Percentiles rank a stretch among this genome's conserved stretches.
Evolutionary conservation across 1,284 basidiomycete genomes (phyloP).

Genomic region (Irpex sp.): DNA sequence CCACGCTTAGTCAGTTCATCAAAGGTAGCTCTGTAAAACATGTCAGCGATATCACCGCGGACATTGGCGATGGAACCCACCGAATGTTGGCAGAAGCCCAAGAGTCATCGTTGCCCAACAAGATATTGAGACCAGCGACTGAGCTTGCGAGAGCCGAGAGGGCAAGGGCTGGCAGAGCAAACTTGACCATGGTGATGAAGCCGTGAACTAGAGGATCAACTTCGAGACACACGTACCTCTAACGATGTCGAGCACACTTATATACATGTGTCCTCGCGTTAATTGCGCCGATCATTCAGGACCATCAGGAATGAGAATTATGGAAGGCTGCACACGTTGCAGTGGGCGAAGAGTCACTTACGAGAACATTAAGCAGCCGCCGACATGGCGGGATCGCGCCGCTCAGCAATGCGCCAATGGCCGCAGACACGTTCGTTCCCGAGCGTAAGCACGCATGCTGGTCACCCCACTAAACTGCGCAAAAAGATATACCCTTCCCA

Average conservation of each 20-base stretch:
- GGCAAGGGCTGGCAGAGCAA: constrained; percentile 3
- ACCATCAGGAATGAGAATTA: background rate
- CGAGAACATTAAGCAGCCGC: background rate
- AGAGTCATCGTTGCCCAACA: constrained; percentile 29
- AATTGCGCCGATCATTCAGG: background rate
- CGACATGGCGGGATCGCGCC: background rate
- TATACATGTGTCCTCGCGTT: background rate
- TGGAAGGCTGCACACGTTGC: background rate
- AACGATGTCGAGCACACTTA: background rate
- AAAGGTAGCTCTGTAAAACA: constrained; percentile 20
- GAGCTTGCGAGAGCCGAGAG: constrained; percentile 11
- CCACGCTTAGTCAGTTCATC: constrained; percentile 22
- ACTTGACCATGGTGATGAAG: background rate
- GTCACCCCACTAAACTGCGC: background rate
- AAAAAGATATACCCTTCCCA: background rate
- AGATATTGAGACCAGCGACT: constrained; percentile 23
- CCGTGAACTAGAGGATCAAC: background rate
- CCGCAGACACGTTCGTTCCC: background rate
- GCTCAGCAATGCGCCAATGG: background rate
- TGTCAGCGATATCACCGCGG: background rate
- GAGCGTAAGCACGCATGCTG: background rate
- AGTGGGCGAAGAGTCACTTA: background rate
- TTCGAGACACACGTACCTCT: background rate
- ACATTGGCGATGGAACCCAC: constrained; percentile 11
- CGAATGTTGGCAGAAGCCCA: constrained; percentile 31